Base-by-base conservation (phyloP, 73 alveolate genomes). In the Paramecium sonneborni region DNA sequence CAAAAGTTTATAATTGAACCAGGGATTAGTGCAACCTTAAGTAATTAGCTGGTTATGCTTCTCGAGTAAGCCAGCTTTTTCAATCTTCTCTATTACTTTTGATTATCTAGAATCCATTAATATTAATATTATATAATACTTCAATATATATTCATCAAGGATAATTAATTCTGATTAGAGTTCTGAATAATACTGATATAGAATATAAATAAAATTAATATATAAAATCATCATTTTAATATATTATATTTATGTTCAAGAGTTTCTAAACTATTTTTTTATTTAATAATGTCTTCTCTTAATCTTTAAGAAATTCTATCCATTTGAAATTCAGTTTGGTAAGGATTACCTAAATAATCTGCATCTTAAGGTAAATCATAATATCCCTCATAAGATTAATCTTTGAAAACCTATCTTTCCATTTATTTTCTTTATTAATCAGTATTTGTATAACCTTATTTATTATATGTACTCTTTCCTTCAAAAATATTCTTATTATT, bases 81-180 rank as follows among this genome's bases (percentile, higher is more conserved):
- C 87, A 74, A 74, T 74, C 58, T 74, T 74, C 21, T 74, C 87
- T 37, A 74, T 34, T 37, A 37, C 58, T 74, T 39, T 74, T 62
- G 84, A 62, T 62, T 62, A 62, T 62, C 84, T 62, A 62, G 84
- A 62, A 62, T 62, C 84, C 84, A 62, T 62, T 30, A 62, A 30
- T 12, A 12, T 62, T 26, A 62, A 30, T 62, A 62, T 62, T 24
- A 11, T 3, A 26, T 58, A 30, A 52, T 26, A 46, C 84, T 62
- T 62, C 84, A 11, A 24, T 74, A 12, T n/a, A 28, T 28, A 28
- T 37, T 14, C 18, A 23, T 20, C 38, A 34, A 7, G 2, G 44
- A 28, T n/a, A 34, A 74, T 74, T 12, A 74, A 74, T 74, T 74
- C 87, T 74, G 87, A 74, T 74, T 39, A 74, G 85, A 39, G 87